phyloP scores from a whole-genome alignment of 306 rosid genomes.

The Quercus parvula region DNA sequence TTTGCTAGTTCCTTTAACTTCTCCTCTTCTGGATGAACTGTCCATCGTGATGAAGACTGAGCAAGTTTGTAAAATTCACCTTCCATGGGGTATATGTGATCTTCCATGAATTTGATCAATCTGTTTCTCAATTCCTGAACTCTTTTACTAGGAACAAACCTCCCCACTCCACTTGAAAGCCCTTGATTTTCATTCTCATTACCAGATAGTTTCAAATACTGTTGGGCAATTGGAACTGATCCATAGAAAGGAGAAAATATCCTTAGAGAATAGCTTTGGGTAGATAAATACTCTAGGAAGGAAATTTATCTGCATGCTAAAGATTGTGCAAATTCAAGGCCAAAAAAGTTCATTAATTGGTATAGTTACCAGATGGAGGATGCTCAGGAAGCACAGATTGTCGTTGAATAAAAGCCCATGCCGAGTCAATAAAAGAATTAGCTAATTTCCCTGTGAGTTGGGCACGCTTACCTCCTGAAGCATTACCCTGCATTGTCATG shows the following conservation, averaged over 20 bases:
- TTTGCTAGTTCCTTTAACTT: constrained; percentile 82
- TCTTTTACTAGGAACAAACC: constrained; percentile 60
- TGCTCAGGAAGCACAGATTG: constrained; percentile 69
- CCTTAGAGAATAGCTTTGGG: constrained; percentile 22
- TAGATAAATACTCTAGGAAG: constrained; percentile 18
- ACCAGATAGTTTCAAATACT: constrained; percentile 32
- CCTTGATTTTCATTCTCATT: constrained; percentile 38
- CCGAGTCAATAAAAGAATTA: constrained; percentile 55
- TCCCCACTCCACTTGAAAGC: constrained; percentile 47
- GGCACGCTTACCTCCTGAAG: constrained; percentile 92
- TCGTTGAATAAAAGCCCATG: constrained; percentile 60
- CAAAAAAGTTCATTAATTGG: constrained; percentile 14
- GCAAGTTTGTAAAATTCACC: constrained; percentile 78
- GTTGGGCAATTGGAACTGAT: constrained; percentile 32
- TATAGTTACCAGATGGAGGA: constrained; percentile 74
- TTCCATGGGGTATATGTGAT: constrained; percentile 86
- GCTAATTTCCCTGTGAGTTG: constrained; percentile 49
- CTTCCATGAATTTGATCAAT: constrained; percentile 80
- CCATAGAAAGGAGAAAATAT: constrained; percentile 17
- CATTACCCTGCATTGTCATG: constrained; percentile 75
- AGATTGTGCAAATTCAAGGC: constrained; percentile 10
- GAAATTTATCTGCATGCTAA: constrained; percentile 13
- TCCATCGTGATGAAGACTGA: constrained; percentile 78
- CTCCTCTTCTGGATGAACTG: constrained; percentile 89
- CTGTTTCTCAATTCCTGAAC: constrained; percentile 55